Evolutionary conservation across 2,329 filamentous ascomycete species (phyloP).

Genomic region (Alternaria arborescens): DNA sequence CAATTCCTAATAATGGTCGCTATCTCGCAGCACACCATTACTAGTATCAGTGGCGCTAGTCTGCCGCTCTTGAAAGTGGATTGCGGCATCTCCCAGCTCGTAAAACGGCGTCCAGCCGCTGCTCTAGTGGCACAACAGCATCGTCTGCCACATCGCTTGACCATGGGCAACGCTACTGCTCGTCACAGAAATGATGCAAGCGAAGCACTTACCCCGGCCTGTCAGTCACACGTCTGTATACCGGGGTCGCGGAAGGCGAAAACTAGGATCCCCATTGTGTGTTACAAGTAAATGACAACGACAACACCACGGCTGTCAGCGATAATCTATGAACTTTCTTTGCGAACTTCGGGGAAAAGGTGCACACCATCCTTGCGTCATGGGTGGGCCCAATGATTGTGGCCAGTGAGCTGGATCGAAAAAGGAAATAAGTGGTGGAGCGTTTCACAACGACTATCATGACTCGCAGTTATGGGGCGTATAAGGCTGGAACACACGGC

Average conservation of each 20-base stretch:
- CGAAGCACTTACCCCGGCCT: constrained; percentile 11
- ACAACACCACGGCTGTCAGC: constrained; percentile 14
- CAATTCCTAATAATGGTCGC: not conserved
- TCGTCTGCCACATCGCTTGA: constrained; percentile 4
- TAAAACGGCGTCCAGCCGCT: constrained; percentile 12
- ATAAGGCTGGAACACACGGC: constrained; percentile 17
- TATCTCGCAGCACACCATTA: constrained; percentile 1
- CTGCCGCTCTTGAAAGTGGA: constrained; percentile 4
- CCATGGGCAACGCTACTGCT: constrained; percentile 7
- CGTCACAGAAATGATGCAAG: constrained; percentile 8
- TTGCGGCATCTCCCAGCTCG: constrained; percentile 4
- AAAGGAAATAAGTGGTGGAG: constrained; percentile 6
- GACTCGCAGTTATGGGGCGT: constrained; percentile 14
- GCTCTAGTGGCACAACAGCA: constrained; percentile 7
- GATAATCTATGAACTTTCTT: constrained; percentile 7
- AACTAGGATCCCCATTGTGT: not conserved
- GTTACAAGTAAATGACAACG: constrained; percentile 2
- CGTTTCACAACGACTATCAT: constrained; percentile 2
- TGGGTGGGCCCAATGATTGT: constrained; percentile 7
- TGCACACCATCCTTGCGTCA: constrained; percentile 10
- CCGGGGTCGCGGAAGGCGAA: constrained; percentile 2
- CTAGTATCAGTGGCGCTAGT: constrained; percentile 2
- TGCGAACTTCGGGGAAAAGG: not conserved
- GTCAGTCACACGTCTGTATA: constrained; percentile 11
- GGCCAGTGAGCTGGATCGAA: constrained; percentile 3